These are phyloP conservation scores for Amanita inopinata DNA, from an alignment of 768 basidiomycete genomes.

Conservation along the genomic window DNA sequence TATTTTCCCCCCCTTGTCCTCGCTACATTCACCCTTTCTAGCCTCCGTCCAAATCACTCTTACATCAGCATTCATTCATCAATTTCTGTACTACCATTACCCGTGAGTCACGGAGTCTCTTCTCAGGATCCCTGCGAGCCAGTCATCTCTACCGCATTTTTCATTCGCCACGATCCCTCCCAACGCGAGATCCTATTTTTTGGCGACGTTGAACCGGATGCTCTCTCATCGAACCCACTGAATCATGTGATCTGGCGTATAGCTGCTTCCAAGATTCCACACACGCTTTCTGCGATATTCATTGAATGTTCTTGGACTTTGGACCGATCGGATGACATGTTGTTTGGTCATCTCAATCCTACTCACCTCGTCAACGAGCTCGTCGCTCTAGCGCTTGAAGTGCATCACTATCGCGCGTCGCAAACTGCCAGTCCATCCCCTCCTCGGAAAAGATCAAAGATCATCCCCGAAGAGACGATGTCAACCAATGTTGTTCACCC, in stretches of 20 bases:
- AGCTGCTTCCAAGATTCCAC: conserved; percentile 70
- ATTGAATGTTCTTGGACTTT: conserved; percentile 91
- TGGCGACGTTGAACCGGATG: conserved; percentile 89
- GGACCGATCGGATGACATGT: conserved; percentile 50
- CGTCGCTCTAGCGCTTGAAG: conserved; percentile 53
- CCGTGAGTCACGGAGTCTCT: conserved; percentile 55
- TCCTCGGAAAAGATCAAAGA: conserved; percentile 28
- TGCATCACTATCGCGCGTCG: conserved; percentile 30
- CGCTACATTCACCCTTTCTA: conserved; percentile 15
- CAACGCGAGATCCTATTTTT: conserved; percentile 81
- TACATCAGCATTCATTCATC: conserved; percentile 44
- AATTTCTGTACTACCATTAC: conserved; percentile 57
- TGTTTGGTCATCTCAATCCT: conserved; percentile 86
- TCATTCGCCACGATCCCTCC: conserved; percentile 58
- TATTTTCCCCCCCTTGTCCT: not conserved
- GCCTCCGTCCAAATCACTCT: conserved; percentile 40
- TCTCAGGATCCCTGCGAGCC: conserved; percentile 33
- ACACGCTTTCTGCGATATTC: conserved; percentile 68
- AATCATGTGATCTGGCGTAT: conserved; percentile 72
- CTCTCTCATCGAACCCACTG: conserved; percentile 44
- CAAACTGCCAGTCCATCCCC: conserved; percentile 19
- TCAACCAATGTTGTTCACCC: not conserved
- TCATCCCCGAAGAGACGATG: conserved; percentile 18
- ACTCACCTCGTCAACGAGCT: conserved; percentile 74
- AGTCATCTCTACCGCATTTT: conserved; percentile 81